Evolutionary conservation across 2,329 filamentous ascomycete genomes (phyloP), one percentile per base, ranked within the genome.

Genomic region (Anthostomella pinea): DNA sequence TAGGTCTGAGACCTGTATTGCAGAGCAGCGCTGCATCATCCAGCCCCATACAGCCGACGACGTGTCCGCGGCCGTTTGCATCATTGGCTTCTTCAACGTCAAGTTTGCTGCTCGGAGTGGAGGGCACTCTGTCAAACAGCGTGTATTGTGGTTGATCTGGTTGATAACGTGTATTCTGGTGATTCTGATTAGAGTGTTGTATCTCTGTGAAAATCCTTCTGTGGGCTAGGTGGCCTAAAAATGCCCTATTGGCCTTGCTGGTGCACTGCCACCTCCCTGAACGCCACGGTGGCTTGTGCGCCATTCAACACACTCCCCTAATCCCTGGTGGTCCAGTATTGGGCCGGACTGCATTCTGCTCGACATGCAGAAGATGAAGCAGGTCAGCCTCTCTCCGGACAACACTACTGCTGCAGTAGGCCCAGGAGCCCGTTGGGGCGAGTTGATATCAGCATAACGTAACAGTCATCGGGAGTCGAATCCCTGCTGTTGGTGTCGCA

Each of bases 401-500:
- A 48, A 46, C 30, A 43, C 23, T 23, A 48, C 51, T 3, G 58
- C 53, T 5, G 48, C 40, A 14, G 38, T 67, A 8, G 65, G 64
- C 3, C 40, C 54, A 7, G 54, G 51, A 6, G 41, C 36, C 14
- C 37, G 44, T 9, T 58, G 54, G 52, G 39, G 39, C 3, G 28
- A 48, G 1, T 51, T 57, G 8, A 41, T 44, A 7, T 16, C 50
- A 6, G 44, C 25, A 48, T 2, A 30, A 33, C 2, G 41, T 32
- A 2, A 38, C 43, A 6, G 48, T 52, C 15, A 24, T 52, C 28
- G 52, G 48, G 3, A 52, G 44, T 0, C 42, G 54, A 8, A 23
- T 39, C 22, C 43, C 47, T 5, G 14, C 10, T 9, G 52, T 56
- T 16, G 56, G 52, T 8, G 50, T 58, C 8, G 44, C 38, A 1